A percentile compares a stretch with the other conserved stretches of the same genome.
phyloP scores from a whole-genome alignment of 2,329 filamentous ascomycete species.

The Penicillium sp. region DNA sequence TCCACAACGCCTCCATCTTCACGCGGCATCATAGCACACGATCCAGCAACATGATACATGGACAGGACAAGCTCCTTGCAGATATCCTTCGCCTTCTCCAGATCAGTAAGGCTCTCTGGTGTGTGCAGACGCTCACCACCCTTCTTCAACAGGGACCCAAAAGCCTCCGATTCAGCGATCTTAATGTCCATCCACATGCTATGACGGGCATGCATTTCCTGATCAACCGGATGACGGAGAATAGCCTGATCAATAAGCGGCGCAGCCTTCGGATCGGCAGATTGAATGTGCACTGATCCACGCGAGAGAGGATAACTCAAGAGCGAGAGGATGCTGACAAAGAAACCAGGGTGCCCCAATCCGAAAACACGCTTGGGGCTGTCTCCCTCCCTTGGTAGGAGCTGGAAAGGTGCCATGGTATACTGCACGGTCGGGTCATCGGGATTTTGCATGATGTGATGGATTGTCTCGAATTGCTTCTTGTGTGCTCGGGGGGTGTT shows the following conservation, averaged over 20 bases:
- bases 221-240: conserved; percentile 46
- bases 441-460: conserved; percentile 12
- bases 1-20: conserved; percentile 34
- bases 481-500: conserved; percentile 1
- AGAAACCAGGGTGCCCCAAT: conserved; percentile 14
- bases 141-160: conserved; percentile 29
- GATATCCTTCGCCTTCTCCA: conserved; percentile 29
- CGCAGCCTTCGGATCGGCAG: conserved; percentile 32
- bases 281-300: conserved; percentile 41
- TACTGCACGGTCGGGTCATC: conserved; percentile 21
- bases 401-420: conserved; percentile 21
- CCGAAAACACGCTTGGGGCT: conserved; percentile 13
- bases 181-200: conserved; percentile 23
- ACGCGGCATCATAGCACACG: conserved; percentile 24
- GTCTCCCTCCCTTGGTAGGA: conserved; percentile 8
- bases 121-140: conserved; percentile 48
- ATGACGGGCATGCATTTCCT: conserved; percentile 41
- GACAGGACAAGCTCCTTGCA: conserved; percentile 23
- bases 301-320: conserved; percentile 33
- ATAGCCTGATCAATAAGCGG: conserved; percentile 47
- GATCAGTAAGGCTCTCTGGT: conserved; percentile 43
- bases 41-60: conserved; percentile 27
- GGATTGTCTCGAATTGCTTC: conserved; percentile 15
- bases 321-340: conserved; percentile 22
- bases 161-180: conserved; percentile 21